A percentile compares a stretch with the other conserved stretches of the same genome.
Conservation (phyloP, 768 basidiomycete genomes). For the Plicaturopsis crispa region DNA sequence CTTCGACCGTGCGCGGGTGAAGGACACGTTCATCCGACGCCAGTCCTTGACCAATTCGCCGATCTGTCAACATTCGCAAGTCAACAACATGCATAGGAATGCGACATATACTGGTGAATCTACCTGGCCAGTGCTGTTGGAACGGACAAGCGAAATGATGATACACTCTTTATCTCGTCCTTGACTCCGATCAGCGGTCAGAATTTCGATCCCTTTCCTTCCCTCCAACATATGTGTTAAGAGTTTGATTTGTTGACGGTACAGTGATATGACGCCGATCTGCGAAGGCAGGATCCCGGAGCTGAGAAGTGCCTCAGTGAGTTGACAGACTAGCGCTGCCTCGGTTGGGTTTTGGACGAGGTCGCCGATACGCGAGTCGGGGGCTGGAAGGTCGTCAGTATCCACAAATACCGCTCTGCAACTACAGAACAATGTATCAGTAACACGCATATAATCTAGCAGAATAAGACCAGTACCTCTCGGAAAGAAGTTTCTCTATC, state of each 20-base stretch:
- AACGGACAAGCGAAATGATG: constrained; percentile 86
- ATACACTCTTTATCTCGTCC: constrained; percentile 95
- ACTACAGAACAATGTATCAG: constrained; percentile 27
- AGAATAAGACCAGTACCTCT: constrained; percentile 38
- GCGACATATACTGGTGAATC: constrained; percentile 17
- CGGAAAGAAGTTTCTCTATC: constrained; percentile 56
- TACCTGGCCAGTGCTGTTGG: constrained; percentile 73
- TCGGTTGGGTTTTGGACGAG: constrained; percentile 87
- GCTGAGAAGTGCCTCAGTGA: constrained; percentile 55
- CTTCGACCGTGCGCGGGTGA: constrained; percentile 89
- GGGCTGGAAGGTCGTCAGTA: constrained; percentile 77
- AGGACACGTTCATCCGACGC: constrained; percentile 94
- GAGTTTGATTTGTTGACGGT: constrained; percentile 93
- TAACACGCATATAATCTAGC: background rate
- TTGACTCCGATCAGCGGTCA: constrained; percentile 92
- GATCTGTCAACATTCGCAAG: constrained; percentile 37
- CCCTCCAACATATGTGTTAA: constrained; percentile 56
- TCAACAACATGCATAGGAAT: background rate
- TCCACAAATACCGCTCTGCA: constrained; percentile 85
- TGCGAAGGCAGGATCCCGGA: constrained; percentile 63
- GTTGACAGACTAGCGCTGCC: constrained; percentile 59
- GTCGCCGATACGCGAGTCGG: constrained; percentile 78
- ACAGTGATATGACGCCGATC: constrained; percentile 85
- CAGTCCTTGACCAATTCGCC: constrained; percentile 95
- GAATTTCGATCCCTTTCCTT: constrained; percentile 61